Percentiles rank a stretch among this genome's conserved stretches.
Conservation (phyloP, 768 basidiomycete genomes). For the Naganishia randhawae region DNA sequence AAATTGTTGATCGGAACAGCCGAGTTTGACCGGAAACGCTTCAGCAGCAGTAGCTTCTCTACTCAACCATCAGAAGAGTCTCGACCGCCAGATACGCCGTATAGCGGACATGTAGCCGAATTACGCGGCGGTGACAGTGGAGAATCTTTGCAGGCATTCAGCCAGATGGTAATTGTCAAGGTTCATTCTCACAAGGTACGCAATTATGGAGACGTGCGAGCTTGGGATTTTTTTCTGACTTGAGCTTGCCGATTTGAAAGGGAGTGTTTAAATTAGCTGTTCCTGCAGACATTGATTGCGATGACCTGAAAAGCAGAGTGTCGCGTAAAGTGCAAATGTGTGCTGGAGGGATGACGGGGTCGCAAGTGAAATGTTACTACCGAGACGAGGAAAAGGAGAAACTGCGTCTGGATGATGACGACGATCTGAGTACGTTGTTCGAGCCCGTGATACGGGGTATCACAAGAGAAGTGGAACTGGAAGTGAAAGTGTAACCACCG, state of each 20-base stretch:
- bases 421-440: slow-evolving; percentile 28
- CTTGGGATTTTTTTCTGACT: neutral
- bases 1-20: slow-evolving; percentile 15
- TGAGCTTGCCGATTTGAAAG: slow-evolving; percentile 48
- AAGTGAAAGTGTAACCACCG: slow-evolving; percentile 27
- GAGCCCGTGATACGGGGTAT: slow-evolving; percentile 28
- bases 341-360: slow-evolving; percentile 55
- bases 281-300: slow-evolving; percentile 70
- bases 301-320: slow-evolving; percentile 81
- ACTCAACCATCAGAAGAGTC: slow-evolving; percentile 60
- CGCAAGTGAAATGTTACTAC: slow-evolving; percentile 30
- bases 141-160: slow-evolving; percentile 17
- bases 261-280: slow-evolving; percentile 95
- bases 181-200: slow-evolving; percentile 73
- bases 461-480: slow-evolving; percentile 28
- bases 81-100: slow-evolving; percentile 55
- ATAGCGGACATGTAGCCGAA: slow-evolving; percentile 33
- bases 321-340: slow-evolving; percentile 89
- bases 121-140: slow-evolving; percentile 9
- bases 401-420: slow-evolving; percentile 26
- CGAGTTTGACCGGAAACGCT: slow-evolving; percentile 38
- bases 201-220: neutral
- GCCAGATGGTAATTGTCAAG: slow-evolving; percentile 74
- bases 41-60: slow-evolving; percentile 41
- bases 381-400: slow-evolving; percentile 31